Base-by-base conservation (phyloP, 2,329 filamentous ascomycete species). In the Nemania sp. region DNA sequence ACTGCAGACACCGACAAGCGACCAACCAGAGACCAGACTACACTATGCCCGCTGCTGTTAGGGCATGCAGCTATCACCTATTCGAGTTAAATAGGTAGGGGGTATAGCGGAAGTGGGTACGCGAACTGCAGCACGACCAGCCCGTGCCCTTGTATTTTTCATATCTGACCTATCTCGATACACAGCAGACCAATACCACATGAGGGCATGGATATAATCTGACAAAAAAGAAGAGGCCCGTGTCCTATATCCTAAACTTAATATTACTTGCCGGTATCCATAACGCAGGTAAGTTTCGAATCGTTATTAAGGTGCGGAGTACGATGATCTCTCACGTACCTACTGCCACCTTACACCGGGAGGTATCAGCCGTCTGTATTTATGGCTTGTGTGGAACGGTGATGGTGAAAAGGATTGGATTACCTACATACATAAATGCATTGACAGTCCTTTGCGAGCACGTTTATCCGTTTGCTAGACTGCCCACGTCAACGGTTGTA, bases 41-140 rank as follows among this genome's bases (percentile, higher is more conserved):
- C 15, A 8, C 41, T 45, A 35, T 62, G 58, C 52, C 15, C 51
- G 56, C 38, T 52, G 62, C 61, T 52, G 52, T 20, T 38, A n/a
- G n/a, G n/a, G 18, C 13, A 51, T 58, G 43, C 49, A 58, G 15
- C 53, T 26, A 62, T 66, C 58, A 32, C 62, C 53, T 10, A 43
- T 62, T 68, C 58, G 53, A 62, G 62, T 54, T 66, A 62, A 66
- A 27, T 27, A 10, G 22, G 47, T 51, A 51, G 47, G 47, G 24
- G 24, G 47, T 51, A 18, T 18, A 27, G 49, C 8, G 49, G 13
- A 26, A 60, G 49, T 38, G 47, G 63, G 56, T 58, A 29, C 18
- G 32, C 59, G 24, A 66, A 24, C 58, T 59, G 51, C 43, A 56
- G n/a, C 15, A 60, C 60, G 35, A 51, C 62, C 22, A 51, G 53